Conservation (phyloP, 257 asterid genomes). For the Haberlea rhodopensis region DNA sequence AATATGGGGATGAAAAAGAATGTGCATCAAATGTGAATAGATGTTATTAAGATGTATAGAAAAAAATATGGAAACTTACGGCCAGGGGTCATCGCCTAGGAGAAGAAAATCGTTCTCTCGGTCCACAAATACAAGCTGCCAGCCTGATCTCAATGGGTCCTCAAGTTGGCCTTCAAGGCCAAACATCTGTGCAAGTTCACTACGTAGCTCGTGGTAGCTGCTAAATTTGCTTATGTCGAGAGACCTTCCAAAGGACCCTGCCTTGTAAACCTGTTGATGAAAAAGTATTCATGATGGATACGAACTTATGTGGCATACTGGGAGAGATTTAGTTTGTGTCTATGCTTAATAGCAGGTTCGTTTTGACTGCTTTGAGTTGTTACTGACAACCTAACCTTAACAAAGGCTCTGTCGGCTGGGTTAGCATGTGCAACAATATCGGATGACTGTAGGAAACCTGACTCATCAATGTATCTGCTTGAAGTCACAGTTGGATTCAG, state of each 20-base stretch:
- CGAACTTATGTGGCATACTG: neutral
- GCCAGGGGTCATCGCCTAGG: constrained; percentile 91
- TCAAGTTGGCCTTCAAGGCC: constrained; percentile 82
- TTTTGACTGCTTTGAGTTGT: neutral
- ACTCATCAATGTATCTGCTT: constrained; percentile 46
- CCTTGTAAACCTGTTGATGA: constrained; percentile 55
- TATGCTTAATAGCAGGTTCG: neutral
- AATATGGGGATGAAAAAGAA: neutral
- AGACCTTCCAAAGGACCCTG: constrained; percentile 75
- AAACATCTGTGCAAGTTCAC: constrained; percentile 71
- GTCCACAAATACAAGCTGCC: constrained; percentile 99
- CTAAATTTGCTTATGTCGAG: constrained; percentile 71
- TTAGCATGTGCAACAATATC: constrained; percentile 44
- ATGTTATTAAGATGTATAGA: too few species aligned
- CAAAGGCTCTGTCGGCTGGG: constrained; percentile 51
- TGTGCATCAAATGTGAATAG: neutral
- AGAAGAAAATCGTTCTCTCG: constrained; percentile 94
- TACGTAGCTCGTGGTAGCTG: constrained; percentile 74
- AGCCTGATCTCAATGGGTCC: constrained; percentile 98
- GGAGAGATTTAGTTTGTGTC: neutral
- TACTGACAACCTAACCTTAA: constrained; percentile 41
- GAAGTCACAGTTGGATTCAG: constrained; percentile 41
- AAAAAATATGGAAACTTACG: constrained; percentile 38
- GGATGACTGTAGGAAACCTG: constrained; percentile 44
- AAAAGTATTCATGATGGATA: neutral